Evolutionary conservation across 805 yeast species (phyloP).

Genomic region (Wickerhamomyces subpelliculosus): DNA sequence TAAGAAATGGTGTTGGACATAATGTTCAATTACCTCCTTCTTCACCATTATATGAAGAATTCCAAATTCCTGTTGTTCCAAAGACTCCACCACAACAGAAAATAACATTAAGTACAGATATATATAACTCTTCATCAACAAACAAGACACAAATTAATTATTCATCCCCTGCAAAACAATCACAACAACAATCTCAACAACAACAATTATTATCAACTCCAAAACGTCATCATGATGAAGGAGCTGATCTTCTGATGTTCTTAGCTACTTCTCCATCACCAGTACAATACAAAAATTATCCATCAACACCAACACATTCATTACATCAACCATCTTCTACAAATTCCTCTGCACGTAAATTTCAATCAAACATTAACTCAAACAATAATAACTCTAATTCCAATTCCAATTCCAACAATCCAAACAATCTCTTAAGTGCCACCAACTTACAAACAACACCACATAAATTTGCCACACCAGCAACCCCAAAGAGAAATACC

Average conservation of each 20-base stretch:
- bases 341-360: constrained; percentile 6
- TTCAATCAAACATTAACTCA: no score
- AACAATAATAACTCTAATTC: no score
- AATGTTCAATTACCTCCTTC: constrained; percentile 16
- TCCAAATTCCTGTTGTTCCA: constrained; percentile 11
- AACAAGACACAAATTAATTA: constrained; percentile 19
- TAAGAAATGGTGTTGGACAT: not conserved
- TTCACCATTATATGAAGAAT: constrained; percentile 19
- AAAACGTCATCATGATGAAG: constrained; percentile 40
- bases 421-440: constrained; percentile 1
- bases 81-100: constrained; percentile 23
- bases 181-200: constrained; percentile 3
- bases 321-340: constrained; percentile 1
- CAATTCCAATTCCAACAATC: constrained; percentile 4
- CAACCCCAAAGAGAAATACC: constrained; percentile 23
- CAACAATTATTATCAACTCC: constrained; percentile 20
- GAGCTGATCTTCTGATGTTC: constrained; percentile 76
- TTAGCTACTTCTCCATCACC: constrained; percentile 82
- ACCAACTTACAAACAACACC: not conserved
- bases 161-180: constrained; percentile 13
- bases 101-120: constrained; percentile 15
- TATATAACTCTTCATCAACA: constrained; percentile 20
- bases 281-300: constrained; percentile 17
- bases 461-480: constrained; percentile 12
- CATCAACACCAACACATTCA: constrained; percentile 17